Base-by-base conservation (phyloP, 306 rosid species). In the Corylus avellana region DNA sequence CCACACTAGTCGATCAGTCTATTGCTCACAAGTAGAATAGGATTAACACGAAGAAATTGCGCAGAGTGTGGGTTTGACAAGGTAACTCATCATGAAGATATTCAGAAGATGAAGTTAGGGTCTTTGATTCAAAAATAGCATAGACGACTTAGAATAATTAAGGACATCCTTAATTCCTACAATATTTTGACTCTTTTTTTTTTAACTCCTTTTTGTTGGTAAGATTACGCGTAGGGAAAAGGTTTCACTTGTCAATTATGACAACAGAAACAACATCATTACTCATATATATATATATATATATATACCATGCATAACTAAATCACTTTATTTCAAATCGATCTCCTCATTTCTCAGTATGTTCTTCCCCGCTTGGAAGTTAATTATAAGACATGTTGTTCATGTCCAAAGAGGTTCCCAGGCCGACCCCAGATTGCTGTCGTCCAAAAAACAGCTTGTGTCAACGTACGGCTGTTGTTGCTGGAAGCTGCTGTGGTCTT, bases 401-500 rank as follows among this genome's bases (percentile, higher is more conserved):
- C 88, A 91, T 70, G 95, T 86, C 93, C 95, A 91, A 1, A 89
- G 93, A 61, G 91, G 88, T 73, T 91, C 95, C 95, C 93, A 91
- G 82, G 89, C 86, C 37, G 93, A 83, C 20, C 86, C 85, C 80
- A 86, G 72, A 76, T 7, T 82, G 82, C 59, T 84, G 39, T 91
- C 95, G 29, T 91, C 95, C 22, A 87, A 76, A 71, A 89, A 84
- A 64, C 86, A 85, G 70, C 80, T 87, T 75, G 87, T 85, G 48
- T 87, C 92, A 69, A 25, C 77, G 46, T 82, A 25, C 12, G 58
- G 82, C 37, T 54, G 82, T 20, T 83, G 88, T 4, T 86, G 91
- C 83, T 89, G 93, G 79, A 69, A 18, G 75, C 78, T 79, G 75
- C 68, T 79, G 12, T 75, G 77, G 12, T 85, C 85, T 44, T 84